phyloP scores from a whole-genome alignment of 139 green algal genomes.

The Haematococcus sp. region DNA sequence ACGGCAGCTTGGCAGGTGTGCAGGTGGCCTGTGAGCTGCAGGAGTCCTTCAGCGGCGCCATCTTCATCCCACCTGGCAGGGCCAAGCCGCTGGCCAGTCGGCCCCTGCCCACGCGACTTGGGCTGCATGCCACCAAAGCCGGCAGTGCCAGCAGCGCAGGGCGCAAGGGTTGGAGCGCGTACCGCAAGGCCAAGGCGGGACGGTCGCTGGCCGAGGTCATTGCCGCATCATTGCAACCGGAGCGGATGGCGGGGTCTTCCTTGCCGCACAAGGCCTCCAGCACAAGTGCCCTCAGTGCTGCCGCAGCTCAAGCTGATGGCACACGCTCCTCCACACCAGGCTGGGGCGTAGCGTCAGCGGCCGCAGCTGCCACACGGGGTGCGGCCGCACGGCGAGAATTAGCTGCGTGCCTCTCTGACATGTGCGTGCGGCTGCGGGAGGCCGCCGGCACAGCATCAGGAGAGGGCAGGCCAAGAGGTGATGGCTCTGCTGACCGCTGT shows the following conservation, averaged over 20 bases:
- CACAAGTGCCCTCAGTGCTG: too few relatives aligned
- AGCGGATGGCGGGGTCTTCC: not conserved
- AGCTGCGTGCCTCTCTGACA: not conserved
- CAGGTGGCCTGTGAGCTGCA: slow-evolving; percentile 2
- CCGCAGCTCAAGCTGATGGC: too few relatives aligned
- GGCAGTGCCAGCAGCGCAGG: too few relatives aligned
- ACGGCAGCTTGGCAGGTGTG: not conserved
- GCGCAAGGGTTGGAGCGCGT: not conserved
- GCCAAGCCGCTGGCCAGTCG: not conserved
- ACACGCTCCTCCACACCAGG: too few relatives aligned
- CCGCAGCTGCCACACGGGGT: not conserved
- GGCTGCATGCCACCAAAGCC: too few relatives aligned
- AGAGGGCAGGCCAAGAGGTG: too few relatives aligned
- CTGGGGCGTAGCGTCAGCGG: too few relatives aligned
- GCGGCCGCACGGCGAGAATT: not conserved
- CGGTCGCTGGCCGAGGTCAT: not conserved
- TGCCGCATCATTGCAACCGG: not conserved
- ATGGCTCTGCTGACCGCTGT: too few relatives aligned
- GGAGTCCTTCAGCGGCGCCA: not conserved
- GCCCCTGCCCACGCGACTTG: too few relatives aligned
- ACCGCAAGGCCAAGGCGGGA: not conserved
- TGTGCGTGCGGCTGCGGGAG: not conserved
- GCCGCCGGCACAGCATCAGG: too few relatives aligned
- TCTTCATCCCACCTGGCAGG: not conserved
- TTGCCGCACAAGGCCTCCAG: too few relatives aligned